Percentiles rank a stretch among this genome's conserved stretches.
Evolutionary conservation across 352 stramenopile species (phyloP).

Genomic region (Lagenidium sp.): DNA sequence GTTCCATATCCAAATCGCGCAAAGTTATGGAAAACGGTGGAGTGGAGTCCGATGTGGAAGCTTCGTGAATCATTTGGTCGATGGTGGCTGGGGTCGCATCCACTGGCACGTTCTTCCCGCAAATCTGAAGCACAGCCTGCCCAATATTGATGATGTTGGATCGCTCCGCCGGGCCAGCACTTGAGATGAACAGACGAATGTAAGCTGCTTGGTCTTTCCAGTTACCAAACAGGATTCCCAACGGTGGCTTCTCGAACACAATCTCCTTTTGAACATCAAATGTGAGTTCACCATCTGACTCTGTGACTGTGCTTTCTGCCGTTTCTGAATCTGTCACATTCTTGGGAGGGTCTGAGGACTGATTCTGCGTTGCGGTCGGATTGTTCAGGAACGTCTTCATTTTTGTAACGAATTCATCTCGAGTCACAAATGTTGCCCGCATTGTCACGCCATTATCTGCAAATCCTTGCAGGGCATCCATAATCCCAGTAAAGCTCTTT

Average conservation of each 20-base stretch:
- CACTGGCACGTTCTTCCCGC: constrained; percentile 44
- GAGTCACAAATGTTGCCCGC: constrained; percentile 40
- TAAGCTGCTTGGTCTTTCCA: constrained; percentile 72
- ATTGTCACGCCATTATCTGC: constrained; percentile 43
- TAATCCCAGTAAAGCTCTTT: constrained; percentile 43
- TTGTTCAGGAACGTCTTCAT: neutral
- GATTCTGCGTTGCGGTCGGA: too few relatives aligned
- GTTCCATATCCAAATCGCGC: constrained; percentile 72
- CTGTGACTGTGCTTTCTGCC: too few relatives aligned
- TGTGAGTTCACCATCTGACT: neutral
- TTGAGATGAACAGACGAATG: constrained; percentile 76
- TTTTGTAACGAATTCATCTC: constrained; percentile 42
- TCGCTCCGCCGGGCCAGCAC: constrained; percentile 57
- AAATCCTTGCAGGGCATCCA: constrained; percentile 41
- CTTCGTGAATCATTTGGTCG: constrained; percentile 62
- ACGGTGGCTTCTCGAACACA: constrained; percentile 46
- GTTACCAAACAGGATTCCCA: constrained; percentile 80
- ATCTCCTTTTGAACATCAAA: constrained; percentile 33
- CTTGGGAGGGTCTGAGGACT: too few relatives aligned
- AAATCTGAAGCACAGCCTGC: constrained; percentile 72
- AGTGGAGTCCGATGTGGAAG: constrained; percentile 5
- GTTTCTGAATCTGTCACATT: neutral
- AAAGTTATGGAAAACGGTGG: constrained; percentile 52
- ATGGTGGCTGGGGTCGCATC: constrained; percentile 43
- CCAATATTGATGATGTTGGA: constrained; percentile 44